Base-by-base conservation (phyloP, 805 yeast species). In the Yarrowia alimentaria region DNA sequence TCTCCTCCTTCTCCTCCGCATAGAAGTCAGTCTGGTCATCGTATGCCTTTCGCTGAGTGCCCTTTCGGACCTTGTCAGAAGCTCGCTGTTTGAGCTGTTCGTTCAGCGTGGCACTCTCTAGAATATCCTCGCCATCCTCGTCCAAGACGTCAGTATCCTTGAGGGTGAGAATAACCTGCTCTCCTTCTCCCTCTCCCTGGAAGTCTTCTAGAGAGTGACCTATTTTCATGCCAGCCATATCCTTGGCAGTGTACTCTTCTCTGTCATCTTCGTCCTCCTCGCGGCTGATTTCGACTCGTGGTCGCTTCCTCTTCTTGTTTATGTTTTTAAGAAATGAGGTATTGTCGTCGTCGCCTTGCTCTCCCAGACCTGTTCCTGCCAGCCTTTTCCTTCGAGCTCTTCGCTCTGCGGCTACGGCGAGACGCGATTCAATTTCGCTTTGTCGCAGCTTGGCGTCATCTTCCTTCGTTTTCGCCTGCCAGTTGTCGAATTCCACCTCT, bases 101-200 rank as follows among this genome's bases (percentile, higher is more conserved):
- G 58, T n/a, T 67, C 62, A 53, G 64, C 68, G 16, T 66, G 52
- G n/a, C 58, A 63, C n/a, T 71, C 75, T 47, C 78, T 71, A 21
- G 62, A 69, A 81, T 64, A 37, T 60, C 64, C 11, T 63, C 68
- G 7, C 64, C 68, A 18, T 65, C 68, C 1, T 57, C 62, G 25
- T 56, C 61, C 17, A 60, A 25, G 4, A 67, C 67, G 8, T 63
- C 67, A 13, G 63, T 63, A 24, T 81, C 86, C 40, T 78, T 73
- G 43, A 84, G 66, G 0, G 89, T 83, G 47, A 85, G 65, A 3
- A 83, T 68, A 4, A 73, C 68, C 20, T 69, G 73, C 4, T 66
- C 61, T 6, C 71, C 69, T n/a, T 65, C 56, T 1, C 73, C 56
- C 2, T 59, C 56, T 12, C 20, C 6, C 19, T 31, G 35, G 9